These are phyloP conservation scores for Amaranthus hypochondriacus DNA, from an alignment of 148 eudicot genomes.

Conservation along the genomic window DNA sequence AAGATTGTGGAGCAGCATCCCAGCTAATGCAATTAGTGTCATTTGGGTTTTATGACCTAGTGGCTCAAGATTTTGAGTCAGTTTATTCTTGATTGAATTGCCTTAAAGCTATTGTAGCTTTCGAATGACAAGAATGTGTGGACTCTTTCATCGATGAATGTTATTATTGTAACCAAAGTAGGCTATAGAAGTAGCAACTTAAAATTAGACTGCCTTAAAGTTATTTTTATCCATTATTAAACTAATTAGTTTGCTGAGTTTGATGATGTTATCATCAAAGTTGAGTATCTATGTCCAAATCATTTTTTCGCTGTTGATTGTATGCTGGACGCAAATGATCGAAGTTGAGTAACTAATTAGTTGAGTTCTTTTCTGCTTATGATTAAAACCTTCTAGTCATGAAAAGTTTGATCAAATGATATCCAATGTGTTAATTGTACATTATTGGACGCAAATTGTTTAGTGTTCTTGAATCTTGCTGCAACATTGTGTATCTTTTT, in stretches of 20 bases:
- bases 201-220: not conserved
- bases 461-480: not conserved
- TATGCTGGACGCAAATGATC: too few species aligned
- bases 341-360: too few species aligned
- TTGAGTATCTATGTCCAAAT: too few species aligned
- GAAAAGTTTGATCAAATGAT: not conserved
- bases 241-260: not conserved
- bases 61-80: too few species aligned
- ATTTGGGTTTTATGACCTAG: not conserved
- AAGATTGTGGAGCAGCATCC: not conserved
- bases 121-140: too few species aligned
- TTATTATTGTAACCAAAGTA: not conserved
- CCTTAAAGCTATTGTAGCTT: too few species aligned
- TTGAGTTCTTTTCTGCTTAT: too few species aligned
- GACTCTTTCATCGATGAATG: too few species aligned
- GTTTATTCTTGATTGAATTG: too few species aligned
- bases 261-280: too few species aligned
- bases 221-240: not conserved
- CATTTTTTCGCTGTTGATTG: too few species aligned
- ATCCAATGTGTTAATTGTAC: not conserved
- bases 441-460: not conserved
- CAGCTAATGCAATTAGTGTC: not conserved
- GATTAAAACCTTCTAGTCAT: too few species aligned
- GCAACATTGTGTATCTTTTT: not conserved
- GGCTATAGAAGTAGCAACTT: not conserved